Evolutionary conservation across 768 basidiomycete genomes (phyloP), one percentile per base, ranked within the genome.

Genomic region (Inosperma sp.): DNA sequence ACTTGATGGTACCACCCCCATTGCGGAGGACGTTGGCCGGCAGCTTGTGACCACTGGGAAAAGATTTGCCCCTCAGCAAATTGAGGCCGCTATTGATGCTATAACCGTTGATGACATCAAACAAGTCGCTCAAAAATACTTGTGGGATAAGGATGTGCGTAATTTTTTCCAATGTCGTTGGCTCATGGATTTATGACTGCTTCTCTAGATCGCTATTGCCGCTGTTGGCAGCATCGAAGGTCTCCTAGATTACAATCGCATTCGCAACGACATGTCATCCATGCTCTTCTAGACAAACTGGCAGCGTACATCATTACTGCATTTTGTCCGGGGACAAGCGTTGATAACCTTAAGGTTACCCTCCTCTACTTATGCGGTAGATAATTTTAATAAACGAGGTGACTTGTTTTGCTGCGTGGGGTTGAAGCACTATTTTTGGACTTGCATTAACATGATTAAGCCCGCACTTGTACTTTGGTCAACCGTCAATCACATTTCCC

Each of bases 21-120:
- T 94, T 55, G 95, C 96, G 27, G 96, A 99, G 75, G 96, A 99
- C 63, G 93, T 98, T 69, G 95, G 96, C n/a, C 76, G 94, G 60
- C 95, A 97, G 66, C 79, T 99, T 53, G 90, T 99, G 53, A 98
- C 95, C 27, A 92, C 84, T 55, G 96, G 96, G 49, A 84, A 78
- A 56, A 78, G 96, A 61, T 78, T 88, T 72, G 88, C 93, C 14
- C 95, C 96, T 42, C 81, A 85, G 67, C 92, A 99, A 72, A 93
- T 94, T 56, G 96, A 97, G 77, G 78, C 78, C 50, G 91, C 92
- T 21, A 82, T 98, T 37, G 93, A 98, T 65, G 85, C 87, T 19
- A 92, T 99, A 49, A 84, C 82, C 19, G 72, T 82, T 25, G 88
- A 83, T 16, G 93, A 97, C 67, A 93, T 99, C 70, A 86, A 88